Base-by-base conservation (phyloP, 129 eudicot species). In the Chrysanthemum seticuspe region DNA sequence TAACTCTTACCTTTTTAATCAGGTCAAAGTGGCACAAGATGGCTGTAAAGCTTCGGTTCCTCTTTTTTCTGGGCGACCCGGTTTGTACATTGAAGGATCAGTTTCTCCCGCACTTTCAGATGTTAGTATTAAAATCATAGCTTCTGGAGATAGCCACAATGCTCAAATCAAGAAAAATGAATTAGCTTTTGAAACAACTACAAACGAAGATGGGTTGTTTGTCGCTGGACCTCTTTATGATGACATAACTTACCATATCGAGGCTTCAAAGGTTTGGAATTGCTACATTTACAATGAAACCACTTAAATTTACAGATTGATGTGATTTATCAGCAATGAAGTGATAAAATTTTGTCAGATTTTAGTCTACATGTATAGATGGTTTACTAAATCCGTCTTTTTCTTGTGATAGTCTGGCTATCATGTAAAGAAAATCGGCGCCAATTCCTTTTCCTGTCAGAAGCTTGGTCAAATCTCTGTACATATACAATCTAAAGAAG, bases 391-490 rank as follows among this genome's bases (percentile, higher is more conserved):
- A 62, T 40, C 14, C 29, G 52, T 18, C 12, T 65, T 66, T 69
- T 51, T 80, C 4, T 23, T 52, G 64, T 50, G 9, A 75, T 86
- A 93, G 98, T 67, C 89, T 68, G 96, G 97, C 45, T 94, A 90
- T 78, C 87, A 94, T 79, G 89, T 94, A 57, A 94, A 94, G 85
- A 77, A 74, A 76, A 71, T 83, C 61, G 97, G 98, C 78, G 81
- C 84, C 15, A 18, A 84, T 86, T 84, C 97, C 74, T 94, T 94
- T 81, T 86, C 96, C 15, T 90, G 98, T 80, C 97, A 94, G 89
- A 94, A 90, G 93, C 96, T 94, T 54, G 83, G 98, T 75, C 97
- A 90, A 81, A 90, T 94, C 67, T 94, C 93, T 19, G 93, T 94
- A 8, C 83, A 45, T 51, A 74, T 94, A 66, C 83, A 77, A 72